Conservation (phyloP, 768 basidiomycete species). For the Leccinum aurantiacum region DNA sequence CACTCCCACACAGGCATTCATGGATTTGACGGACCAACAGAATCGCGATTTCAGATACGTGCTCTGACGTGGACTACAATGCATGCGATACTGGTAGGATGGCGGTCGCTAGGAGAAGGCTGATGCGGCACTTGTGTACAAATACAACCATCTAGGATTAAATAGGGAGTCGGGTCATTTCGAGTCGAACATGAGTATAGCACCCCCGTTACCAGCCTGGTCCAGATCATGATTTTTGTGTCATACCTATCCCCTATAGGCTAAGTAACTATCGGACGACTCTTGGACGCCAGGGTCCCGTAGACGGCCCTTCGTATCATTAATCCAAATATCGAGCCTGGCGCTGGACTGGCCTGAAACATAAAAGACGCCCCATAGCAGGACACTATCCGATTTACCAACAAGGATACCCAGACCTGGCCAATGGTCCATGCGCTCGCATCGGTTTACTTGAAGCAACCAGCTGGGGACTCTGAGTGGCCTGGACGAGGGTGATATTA, state of each 20-base stretch:
- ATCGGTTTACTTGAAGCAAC: background rate
- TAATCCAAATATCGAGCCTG: background rate
- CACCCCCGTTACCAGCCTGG: background rate
- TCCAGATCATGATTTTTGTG: background rate
- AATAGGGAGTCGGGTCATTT: background rate
- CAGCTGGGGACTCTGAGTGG: background rate
- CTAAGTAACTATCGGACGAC: background rate
- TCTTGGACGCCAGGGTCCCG: background rate
- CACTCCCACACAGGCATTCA: slow-evolving; percentile 48
- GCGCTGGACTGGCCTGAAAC: no score
- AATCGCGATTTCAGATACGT: slow-evolving; percentile 76
- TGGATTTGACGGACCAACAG: slow-evolving; percentile 72
- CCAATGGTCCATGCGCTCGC: background rate
- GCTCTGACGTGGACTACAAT: slow-evolving; percentile 37
- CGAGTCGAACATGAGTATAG: background rate
- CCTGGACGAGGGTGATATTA: background rate
- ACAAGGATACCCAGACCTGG: background rate
- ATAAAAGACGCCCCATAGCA: no score
- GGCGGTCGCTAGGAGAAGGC: background rate
- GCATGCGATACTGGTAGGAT: background rate
- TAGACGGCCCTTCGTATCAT: background rate
- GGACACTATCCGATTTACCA: background rate
- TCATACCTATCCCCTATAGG: background rate
- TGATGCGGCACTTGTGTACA: background rate
- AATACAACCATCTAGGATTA: slow-evolving; percentile 13